Percentiles rank a stretch among this genome's conserved stretches.
These are phyloP conservation scores for Pilasporangium apinafurcum DNA, from an alignment of 352 stramenopile species.

Conservation along the genomic window DNA sequence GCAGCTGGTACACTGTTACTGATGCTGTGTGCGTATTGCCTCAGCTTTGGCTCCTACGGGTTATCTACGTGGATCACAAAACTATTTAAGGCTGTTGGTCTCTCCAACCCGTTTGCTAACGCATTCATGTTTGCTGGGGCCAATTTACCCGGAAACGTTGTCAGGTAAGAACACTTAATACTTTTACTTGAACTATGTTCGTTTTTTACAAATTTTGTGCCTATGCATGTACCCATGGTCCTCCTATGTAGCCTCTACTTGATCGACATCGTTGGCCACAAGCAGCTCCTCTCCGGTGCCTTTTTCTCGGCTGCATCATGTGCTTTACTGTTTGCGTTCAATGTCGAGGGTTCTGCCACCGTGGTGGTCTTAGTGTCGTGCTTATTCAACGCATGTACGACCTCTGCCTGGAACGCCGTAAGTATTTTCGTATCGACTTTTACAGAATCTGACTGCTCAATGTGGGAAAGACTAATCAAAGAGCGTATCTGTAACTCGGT, in stretches of 20 bases:
- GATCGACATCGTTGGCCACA: slow-evolving; percentile 66
- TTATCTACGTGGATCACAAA: slow-evolving; percentile 93
- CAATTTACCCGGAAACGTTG: slow-evolving; percentile 89
- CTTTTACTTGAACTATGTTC: background rate
- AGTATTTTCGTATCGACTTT: slow-evolving; percentile 1
- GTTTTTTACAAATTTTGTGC: background rate
- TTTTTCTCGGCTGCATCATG: slow-evolving; percentile 64
- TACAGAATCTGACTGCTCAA: background rate
- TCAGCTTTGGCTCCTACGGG: slow-evolving; percentile 90
- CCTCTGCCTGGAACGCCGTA: slow-evolving; percentile 88
- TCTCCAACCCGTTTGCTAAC: slow-evolving; percentile 90
- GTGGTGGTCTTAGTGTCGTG: slow-evolving; percentile 85
- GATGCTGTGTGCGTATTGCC: slow-evolving; percentile 60
- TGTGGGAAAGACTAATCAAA: no score
- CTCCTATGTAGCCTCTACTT: slow-evolving; percentile 38
- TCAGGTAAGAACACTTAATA: slow-evolving; percentile 33
- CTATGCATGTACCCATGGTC: background rate
- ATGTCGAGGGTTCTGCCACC: slow-evolving; percentile 50
- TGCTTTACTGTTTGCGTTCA: slow-evolving; percentile 78
- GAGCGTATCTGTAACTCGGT: no score
- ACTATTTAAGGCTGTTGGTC: slow-evolving; percentile 81
- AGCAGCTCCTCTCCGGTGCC: slow-evolving; percentile 51
- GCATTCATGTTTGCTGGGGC: slow-evolving; percentile 88
- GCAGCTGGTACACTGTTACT: slow-evolving; percentile 44
- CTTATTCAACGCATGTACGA: slow-evolving; percentile 89